Base-by-base conservation (phyloP, 768 basidiomycete genomes). In the Termitomyces sp. region DNA sequence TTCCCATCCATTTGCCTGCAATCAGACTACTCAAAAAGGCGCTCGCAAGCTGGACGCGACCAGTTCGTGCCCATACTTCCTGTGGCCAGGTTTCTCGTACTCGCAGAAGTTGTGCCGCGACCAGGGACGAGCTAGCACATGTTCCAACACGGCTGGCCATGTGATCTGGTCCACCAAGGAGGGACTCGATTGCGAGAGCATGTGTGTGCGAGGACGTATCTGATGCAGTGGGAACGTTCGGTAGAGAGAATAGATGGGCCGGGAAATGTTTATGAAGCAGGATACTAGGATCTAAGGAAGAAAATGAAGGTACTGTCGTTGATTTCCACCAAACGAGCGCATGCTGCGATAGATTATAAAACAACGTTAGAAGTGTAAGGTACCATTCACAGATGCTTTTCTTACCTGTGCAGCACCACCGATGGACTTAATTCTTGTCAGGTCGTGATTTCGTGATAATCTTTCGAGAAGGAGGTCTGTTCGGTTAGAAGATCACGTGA, bases 241-340 rank as follows among this genome's bases (percentile, higher is more conserved):
- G 82, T 2, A 91, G 68, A 10, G 88, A 85, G 64, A 91, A 89
- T 0, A 80, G 78, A 23, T 81, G 81, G 0, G 85, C 72, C 1
- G 81, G 78, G 55, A 92, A 85, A 63, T 90, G 89, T 1, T 80
- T 72, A 63, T 88, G 81, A 7, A 92, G 71, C 0, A 86, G 82
- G n/a, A 83, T 68, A 60, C 83, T 80, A 2, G 89, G 82, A 64
- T 91, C 88, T 49, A 92, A 75, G 17, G 84, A 79, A 23, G 88
- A 87, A 52, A 93, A 76, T 8, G 84, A 84, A 14, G 85, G 83
- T 12, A 89, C 79, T 10, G 89, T 80, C 8, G 84, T 86, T 1
- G 88, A 84, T 71, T 89, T 90, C 89, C 90, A 92, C 88, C 89
- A 92, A 40, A 93, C 90, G 19, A 91, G 75, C 3, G 89, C 88